These are phyloP conservation scores for Lepidium aucheri DNA, from an alignment of 345 rosid genomes.

Conservation along the genomic window DNA sequence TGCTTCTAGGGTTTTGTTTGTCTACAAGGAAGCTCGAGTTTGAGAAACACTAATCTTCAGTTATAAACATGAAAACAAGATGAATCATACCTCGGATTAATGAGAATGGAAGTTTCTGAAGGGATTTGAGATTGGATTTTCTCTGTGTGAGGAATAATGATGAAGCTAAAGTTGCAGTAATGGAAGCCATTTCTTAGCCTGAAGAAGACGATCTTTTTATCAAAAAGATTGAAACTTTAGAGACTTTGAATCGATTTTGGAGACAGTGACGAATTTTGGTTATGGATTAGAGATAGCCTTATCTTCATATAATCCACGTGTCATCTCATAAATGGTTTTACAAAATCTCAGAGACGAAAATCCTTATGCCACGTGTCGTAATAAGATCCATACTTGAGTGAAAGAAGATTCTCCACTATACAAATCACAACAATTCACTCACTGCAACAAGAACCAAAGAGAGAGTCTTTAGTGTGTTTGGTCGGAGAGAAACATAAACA, in stretches of 20 bases:
- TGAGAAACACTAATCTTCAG: not conserved
- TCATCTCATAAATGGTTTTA: constrained; percentile 33
- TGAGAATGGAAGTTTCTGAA: constrained; percentile 35
- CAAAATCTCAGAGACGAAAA: constrained; percentile 31
- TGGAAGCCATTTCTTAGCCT: constrained; percentile 44
- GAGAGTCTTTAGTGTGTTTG: not conserved
- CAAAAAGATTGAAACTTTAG: not conserved
- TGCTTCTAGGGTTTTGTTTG: constrained; percentile 27
- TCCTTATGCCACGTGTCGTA: constrained; percentile 57
- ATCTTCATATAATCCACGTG: constrained; percentile 52
- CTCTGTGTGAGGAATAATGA: constrained; percentile 36
- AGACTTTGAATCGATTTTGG: not conserved
- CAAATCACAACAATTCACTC: constrained; percentile 10
- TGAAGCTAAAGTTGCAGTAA: constrained; percentile 40
- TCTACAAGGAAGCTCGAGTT: constrained; percentile 30
- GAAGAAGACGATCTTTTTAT: not conserved
- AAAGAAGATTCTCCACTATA: constrained; percentile 12
- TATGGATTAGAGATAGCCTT: constrained; percentile 42
- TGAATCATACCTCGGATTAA: constrained; percentile 30
- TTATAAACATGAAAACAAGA: too few relatives aligned
- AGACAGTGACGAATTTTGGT: not conserved
- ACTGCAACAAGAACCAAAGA: not conserved
- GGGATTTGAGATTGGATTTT: constrained; percentile 32
- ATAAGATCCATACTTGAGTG: constrained; percentile 30
- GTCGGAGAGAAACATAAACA: constrained; percentile 25